Evolutionary conservation across 129 eudicot species (phyloP).

Genomic region (Arctium lappa): DNA sequence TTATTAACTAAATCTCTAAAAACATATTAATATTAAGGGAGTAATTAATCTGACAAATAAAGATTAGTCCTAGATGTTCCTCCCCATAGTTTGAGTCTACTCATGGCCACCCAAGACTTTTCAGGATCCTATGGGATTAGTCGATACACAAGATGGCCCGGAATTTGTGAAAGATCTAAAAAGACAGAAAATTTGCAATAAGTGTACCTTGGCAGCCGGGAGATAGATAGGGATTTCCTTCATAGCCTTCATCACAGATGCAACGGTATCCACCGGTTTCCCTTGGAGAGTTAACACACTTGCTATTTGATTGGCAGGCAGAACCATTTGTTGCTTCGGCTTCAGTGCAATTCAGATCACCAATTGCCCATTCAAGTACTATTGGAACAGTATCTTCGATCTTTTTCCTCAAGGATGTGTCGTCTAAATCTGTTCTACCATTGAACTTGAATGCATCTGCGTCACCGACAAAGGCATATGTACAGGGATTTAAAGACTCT

Average conservation of each 20-base stretch:
- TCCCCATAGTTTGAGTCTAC: too few relatives aligned
- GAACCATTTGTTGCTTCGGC: not conserved
- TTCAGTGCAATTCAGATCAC: not conserved
- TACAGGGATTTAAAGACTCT: slow-evolving; percentile 18
- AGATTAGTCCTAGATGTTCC: too few relatives aligned
- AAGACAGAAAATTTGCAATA: too few relatives aligned
- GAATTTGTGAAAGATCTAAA: too few relatives aligned
- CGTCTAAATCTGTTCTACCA: slow-evolving; percentile 19
- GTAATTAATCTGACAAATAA: too few relatives aligned
- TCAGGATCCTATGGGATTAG: too few relatives aligned
- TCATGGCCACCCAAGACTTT: too few relatives aligned
- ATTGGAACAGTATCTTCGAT: slow-evolving; percentile 21
- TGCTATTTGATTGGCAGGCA: not conserved
- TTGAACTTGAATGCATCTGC: slow-evolving; percentile 20
- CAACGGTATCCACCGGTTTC: not conserved
- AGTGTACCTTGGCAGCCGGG: not conserved
- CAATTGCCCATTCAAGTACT: slow-evolving; percentile 44
- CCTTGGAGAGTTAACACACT: not conserved
- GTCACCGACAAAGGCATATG: slow-evolving; percentile 53
- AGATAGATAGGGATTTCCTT: not conserved
- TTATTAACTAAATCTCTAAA: too few relatives aligned
- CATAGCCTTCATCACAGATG: not conserved
- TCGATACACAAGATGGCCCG: too few relatives aligned
- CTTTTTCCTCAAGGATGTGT: not conserved
- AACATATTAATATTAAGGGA: too few relatives aligned